Evolutionary conservation across 2,329 filamentous ascomycete genomes (phyloP).

Genomic region (Colletotrichum nymphaeae): DNA sequence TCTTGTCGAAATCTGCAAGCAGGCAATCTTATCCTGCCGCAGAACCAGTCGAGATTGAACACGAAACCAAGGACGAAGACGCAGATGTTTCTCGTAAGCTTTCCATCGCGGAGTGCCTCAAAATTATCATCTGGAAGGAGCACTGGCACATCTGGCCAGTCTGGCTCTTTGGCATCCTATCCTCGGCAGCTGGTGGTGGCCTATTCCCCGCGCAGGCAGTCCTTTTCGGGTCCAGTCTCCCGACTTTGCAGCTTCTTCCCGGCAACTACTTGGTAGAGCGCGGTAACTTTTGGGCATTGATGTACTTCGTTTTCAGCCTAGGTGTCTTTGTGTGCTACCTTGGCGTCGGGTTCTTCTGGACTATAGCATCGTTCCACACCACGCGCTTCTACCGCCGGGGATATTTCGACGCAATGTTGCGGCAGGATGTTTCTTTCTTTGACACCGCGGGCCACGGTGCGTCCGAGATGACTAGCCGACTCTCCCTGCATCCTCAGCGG

Average conservation of each 20-base stretch:
- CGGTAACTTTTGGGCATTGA: not conserved
- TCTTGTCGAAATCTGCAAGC: not conserved
- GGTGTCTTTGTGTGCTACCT: not conserved
- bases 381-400: not conserved
- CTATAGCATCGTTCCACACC: not conserved
- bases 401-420: constrained; percentile 70
- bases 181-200: not conserved
- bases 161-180: not conserved
- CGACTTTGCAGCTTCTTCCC: not conserved
- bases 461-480: not conserved
- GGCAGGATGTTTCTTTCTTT: constrained; percentile 93
- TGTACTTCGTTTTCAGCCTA: not conserved
- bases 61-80: not conserved
- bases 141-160: not conserved
- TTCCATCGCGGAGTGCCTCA: not conserved
- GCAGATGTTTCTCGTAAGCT: not conserved
- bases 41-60: not conserved
- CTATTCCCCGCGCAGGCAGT: not conserved
- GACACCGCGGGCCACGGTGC: constrained; percentile 58
- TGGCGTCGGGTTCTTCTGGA: not conserved
- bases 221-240: not conserved
- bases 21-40: not conserved
- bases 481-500: not conserved
- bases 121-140: not conserved
- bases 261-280: not conserved